phyloP scores from a whole-genome alignment of 2,329 filamentous ascomycete genomes.

The Aureobasidium lini region DNA sequence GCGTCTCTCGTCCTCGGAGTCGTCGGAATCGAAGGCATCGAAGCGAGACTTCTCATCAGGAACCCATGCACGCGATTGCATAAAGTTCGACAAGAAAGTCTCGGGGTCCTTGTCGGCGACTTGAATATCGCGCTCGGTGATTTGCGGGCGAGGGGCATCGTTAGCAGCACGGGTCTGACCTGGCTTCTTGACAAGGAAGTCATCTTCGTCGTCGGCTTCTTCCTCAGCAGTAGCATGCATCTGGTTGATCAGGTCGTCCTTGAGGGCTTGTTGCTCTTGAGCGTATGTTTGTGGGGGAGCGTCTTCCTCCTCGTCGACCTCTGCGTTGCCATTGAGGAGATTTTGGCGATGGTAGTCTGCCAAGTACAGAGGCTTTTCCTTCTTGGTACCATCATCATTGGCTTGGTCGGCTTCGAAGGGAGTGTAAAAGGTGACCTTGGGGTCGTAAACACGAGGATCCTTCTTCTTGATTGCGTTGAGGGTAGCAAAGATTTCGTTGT shows the following conservation, averaged over 20 bases:
- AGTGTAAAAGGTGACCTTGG: constrained; percentile 68
- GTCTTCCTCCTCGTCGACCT: constrained; percentile 47
- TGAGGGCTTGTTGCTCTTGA: constrained; percentile 80
- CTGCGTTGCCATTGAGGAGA: constrained; percentile 63
- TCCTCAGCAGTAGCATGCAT: constrained; percentile 58
- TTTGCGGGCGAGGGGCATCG: constrained; percentile 17
- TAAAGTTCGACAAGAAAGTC: constrained; percentile 87
- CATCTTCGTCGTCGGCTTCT: constrained; percentile 48
- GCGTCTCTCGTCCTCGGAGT: constrained; percentile 64
- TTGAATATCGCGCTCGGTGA: constrained; percentile 57
- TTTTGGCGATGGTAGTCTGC: constrained; percentile 90
- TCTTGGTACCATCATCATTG: constrained; percentile 25
- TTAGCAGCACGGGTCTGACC: constrained; percentile 28
- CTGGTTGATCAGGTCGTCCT: constrained; percentile 68
- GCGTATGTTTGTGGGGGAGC: constrained; percentile 62
- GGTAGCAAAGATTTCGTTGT: constrained; percentile 79
- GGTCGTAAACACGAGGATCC: constrained; percentile 85
- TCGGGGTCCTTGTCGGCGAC: constrained; percentile 85
- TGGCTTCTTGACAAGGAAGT: constrained; percentile 68
- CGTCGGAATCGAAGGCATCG: constrained; percentile 85
- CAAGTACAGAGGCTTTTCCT: constrained; percentile 74
- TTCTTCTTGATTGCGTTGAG: constrained; percentile 82
- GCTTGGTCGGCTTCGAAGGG: constrained; percentile 50
- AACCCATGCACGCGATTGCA: constrained; percentile 87
- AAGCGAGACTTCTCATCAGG: constrained; percentile 59